Evolutionary conservation across 768 basidiomycete genomes (phyloP).

Genomic region (Sistotremastrum suecicum): DNA sequence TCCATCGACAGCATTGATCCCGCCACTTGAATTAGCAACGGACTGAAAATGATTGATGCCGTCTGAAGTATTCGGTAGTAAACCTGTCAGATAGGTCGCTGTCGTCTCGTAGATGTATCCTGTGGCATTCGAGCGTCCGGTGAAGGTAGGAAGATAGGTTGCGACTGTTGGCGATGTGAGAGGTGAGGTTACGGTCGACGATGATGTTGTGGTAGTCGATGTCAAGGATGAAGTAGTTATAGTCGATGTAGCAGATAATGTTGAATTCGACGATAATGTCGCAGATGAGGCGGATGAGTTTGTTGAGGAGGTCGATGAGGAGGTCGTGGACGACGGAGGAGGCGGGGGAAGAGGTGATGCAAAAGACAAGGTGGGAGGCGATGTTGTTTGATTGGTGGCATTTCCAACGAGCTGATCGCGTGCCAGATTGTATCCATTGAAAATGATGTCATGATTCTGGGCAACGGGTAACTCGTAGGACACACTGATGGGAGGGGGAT

Average conservation of each 20-base stretch:
- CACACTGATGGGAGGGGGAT: constrained; percentile 42
- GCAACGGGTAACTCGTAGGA: constrained; percentile 61
- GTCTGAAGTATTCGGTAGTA: constrained; percentile 52
- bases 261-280: too few species aligned
- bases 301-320: neutral
- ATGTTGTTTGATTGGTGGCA: constrained; percentile 37
- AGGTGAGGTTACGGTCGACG: constrained; percentile 23
- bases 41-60: constrained; percentile 54
- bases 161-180: constrained; percentile 31
- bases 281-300: too few species aligned
- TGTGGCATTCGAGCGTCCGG: constrained; percentile 45
- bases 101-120: constrained; percentile 65
- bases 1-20: constrained; percentile 64
- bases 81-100: constrained; percentile 53
- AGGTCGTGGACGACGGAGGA: neutral
- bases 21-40: constrained; percentile 28
- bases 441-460: constrained; percentile 51
- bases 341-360: too few species aligned
- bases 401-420: constrained; percentile 80
- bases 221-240: too few species aligned
- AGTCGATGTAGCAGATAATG: too few species aligned
- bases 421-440: constrained; percentile 38
- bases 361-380: too few species aligned
- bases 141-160: constrained; percentile 29
- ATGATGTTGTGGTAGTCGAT: neutral